Percentiles rank a stretch among this genome's conserved stretches.
These are phyloP conservation scores for Salix arbutifolia DNA, from an alignment of 345 rosid species.

Conservation along the genomic window DNA sequence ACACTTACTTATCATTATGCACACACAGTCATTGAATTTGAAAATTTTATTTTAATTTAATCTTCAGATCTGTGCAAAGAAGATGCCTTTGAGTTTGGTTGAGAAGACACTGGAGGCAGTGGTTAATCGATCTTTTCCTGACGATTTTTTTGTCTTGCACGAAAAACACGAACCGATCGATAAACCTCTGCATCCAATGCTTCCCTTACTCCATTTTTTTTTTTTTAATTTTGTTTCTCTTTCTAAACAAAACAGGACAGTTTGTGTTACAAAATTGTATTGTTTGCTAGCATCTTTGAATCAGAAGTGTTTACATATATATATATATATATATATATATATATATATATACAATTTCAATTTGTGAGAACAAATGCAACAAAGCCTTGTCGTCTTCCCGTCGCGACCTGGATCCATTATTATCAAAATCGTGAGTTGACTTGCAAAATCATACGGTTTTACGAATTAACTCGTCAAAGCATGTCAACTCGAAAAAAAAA, in stretches of 20 bases:
- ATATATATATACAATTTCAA: too few species aligned
- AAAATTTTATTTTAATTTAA: neutral
- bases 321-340: too few species aligned
- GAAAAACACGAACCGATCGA: conserved; percentile 82
- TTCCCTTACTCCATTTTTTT: conserved; percentile 19
- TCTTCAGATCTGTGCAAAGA: neutral
- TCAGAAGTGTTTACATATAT: too few species aligned
- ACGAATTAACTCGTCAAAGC: too few species aligned
- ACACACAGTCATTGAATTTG: neutral
- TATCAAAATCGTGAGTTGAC: too few species aligned
- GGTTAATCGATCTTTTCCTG: conserved; percentile 99
- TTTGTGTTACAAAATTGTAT: too few species aligned
- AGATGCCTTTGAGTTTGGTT: neutral
- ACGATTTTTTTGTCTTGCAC: conserved; percentile 24
- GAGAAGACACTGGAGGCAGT: conserved; percentile 92
- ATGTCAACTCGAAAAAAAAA: too few species aligned
- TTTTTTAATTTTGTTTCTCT: neutral
- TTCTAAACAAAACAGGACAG: neutral
- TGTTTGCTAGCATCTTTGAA: too few species aligned
- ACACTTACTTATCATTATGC: neutral
- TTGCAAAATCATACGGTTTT: too few species aligned
- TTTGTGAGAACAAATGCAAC: too few species aligned
- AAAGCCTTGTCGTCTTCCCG: too few species aligned
- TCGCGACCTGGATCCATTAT: too few species aligned
- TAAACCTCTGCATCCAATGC: conserved; percentile 99